Evolutionary conservation across 768 basidiomycete species (phyloP), one percentile per base, ranked within the genome.

Genomic region (Tylopilus intermedius): DNA sequence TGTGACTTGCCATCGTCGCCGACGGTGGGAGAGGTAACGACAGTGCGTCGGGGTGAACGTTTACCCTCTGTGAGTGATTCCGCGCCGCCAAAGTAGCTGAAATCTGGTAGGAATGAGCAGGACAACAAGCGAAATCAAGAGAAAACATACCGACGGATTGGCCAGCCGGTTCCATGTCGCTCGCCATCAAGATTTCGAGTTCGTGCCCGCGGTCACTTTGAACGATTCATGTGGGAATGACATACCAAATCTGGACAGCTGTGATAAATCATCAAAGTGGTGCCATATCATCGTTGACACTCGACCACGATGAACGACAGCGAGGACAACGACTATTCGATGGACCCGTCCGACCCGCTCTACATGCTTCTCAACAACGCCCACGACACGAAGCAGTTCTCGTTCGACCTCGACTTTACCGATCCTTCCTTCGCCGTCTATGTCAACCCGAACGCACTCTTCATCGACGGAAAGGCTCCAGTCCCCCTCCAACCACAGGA

Each of bases 41-140:
- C 74, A 0, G 81, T 81, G 43, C 80, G 80, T 58, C 77, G 76
- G 8, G 76, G 77, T 22, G 78, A 70, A 49, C 81, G 73, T 10
- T 67, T 61, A 75, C 83, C 62, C 51, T 86, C 83, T 7, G 73
- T 58, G 35, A 88, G 71, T 2, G 86, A 83, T 59, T 94, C 91
- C 9, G 91, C 91, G 6, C 91, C 91, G 44, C 91, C 91, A 56
- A 79, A 89, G 48, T 84, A 77, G 60, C 88, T 90, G 68, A 81
- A 91, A 65, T 91, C 88, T 88, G 60, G 9, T 4, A 10, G 39
- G 3, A 3, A 5, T 40, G 21, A 40, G 18, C 18, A 40, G 21
- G 3, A 22, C 10, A 2, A n/a, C 38, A 22, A 32, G 39, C 0
- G 2, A 41, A n/a, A 7, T 3, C 4, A 26, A 5, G 9, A 3